Conservation (phyloP, 805 yeast genomes). For the Myxozyma neglecta region DNA sequence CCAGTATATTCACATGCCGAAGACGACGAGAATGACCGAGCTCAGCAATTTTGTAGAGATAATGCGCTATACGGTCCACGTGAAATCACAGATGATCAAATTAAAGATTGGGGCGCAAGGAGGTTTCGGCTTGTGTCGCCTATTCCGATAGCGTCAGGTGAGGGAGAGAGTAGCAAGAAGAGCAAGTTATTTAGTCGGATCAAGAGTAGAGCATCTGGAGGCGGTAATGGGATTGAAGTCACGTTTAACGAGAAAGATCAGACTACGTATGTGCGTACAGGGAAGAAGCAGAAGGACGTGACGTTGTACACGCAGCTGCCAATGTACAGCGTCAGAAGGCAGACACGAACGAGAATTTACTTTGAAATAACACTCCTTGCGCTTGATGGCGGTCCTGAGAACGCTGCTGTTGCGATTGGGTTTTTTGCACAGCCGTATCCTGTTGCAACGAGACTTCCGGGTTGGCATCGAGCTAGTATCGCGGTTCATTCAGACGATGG, state of each 20-base stretch:
- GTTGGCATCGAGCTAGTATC: constrained; percentile 38
- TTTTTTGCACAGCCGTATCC: constrained; percentile 37
- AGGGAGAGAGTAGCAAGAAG: neutral
- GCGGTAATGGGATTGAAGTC: neutral
- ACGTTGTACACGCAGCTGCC: constrained; percentile 21
- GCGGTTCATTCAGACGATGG: constrained; percentile 39
- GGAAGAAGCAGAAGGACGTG: constrained; percentile 8
- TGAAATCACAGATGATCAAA: neutral
- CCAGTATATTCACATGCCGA: constrained; percentile 6
- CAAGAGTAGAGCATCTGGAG: neutral
- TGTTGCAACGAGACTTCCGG: constrained; percentile 34
- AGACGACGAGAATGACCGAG: constrained; percentile 1
- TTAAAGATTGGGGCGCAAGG: neutral
- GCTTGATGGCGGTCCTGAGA: constrained; percentile 28
- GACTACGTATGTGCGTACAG: constrained; percentile 4
- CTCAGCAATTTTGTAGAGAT: neutral
- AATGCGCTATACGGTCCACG: neutral
- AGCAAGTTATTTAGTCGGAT: neutral
- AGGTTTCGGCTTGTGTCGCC: neutral
- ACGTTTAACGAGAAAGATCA: neutral
- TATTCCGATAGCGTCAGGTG: neutral
- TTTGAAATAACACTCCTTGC: constrained; percentile 34
- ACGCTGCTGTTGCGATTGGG: constrained; percentile 35
- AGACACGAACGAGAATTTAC: constrained; percentile 20
- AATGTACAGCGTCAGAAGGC: constrained; percentile 1